These are phyloP conservation scores for Eryngium alpinum DNA, from an alignment of 140 eudicot genomes.

Conservation along the genomic window DNA sequence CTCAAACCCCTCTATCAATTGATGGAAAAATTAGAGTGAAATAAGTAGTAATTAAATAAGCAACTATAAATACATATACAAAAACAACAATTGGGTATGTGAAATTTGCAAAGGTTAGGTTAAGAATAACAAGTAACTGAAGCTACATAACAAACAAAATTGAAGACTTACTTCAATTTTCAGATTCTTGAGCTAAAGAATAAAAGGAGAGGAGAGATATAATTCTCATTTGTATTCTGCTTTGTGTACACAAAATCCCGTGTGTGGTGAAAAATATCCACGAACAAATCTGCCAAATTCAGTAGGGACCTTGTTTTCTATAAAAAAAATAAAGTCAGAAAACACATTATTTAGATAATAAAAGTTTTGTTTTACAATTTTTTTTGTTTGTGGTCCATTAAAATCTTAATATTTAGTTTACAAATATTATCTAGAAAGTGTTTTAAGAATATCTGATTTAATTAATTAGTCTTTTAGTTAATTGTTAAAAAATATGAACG, in stretches of 20 bases:
- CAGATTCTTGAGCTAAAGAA: not conserved
- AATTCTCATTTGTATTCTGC: not conserved
- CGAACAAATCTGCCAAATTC: not conserved
- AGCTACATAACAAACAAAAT: not conserved
- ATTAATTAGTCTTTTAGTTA: too few species aligned
- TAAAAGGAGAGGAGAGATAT: not conserved
- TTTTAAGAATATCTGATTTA: too few species aligned
- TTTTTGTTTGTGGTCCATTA: too few species aligned
- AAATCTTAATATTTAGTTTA: too few species aligned
- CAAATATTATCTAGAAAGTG: too few species aligned
- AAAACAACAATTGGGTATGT: not conserved
- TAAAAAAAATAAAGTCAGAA: too few species aligned
- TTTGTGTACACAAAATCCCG: not conserved
- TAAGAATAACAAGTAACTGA: not conserved
- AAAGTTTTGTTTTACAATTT: too few species aligned
- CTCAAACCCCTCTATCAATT: slow-evolving; percentile 5
- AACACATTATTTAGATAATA: too few species aligned
- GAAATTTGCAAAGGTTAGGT: not conserved
- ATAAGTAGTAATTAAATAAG: not conserved
- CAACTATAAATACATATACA: not conserved
- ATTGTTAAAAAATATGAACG: too few species aligned
- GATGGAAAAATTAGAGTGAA: slow-evolving; percentile 4
- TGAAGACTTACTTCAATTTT: slow-evolving; percentile 13
- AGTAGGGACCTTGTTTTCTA: not conserved
- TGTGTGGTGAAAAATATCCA: slow-evolving; percentile 5